Base-by-base conservation (phyloP, 2,329 filamentous ascomycete species). In the Arthroderma sp. region DNA sequence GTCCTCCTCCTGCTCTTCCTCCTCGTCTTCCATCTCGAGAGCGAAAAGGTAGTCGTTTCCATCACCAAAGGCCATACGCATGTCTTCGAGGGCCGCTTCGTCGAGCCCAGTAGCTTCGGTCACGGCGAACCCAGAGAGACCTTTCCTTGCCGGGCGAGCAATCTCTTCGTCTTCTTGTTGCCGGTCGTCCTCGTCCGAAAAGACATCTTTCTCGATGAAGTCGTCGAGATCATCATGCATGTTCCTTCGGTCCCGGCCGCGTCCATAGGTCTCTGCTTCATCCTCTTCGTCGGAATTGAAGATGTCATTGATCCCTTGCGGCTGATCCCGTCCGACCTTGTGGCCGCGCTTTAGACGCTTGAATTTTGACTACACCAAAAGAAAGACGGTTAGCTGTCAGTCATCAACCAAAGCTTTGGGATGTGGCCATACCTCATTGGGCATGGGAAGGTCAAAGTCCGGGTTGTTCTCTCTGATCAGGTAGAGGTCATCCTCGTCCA, bases 1-100 rank as follows among this genome's bases (percentile, higher is more conserved):
- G 59, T 84, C 81, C 63, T 87, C 79, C 58, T 86, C 83, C 52
- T 88, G 84, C 63, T 94, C 88, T 58, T 83, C 80, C 63, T 91
- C 86, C 54, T 90, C 85, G 49, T 93, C 87, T 71, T 97, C 91
- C 66, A 91, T 79, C 55, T 91, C 87, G 52, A 98, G 76, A 7
- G 91, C 93, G 84, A 94, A 98, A 64, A 91, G 85, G 68, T 97
- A 98, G 67, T 98, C 93, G 62, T 88, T 89, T 57, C 93, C 91
- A 67, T 95, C 89, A 61, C 93, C 93, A 65, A 98, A 98, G 38
- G 95, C 95, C 58, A 86, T 86, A 64, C 93, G 86, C 86, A 97
- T 95, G 68, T 97, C 93, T 69, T 97, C 91, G 37, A 97, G 79
- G 2, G 91, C 88, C 65, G 91, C 88, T 70, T 95, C 91, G 68